Conservation (phyloP, 768 basidiomycete genomes). For the Calocybe indica region DNA sequence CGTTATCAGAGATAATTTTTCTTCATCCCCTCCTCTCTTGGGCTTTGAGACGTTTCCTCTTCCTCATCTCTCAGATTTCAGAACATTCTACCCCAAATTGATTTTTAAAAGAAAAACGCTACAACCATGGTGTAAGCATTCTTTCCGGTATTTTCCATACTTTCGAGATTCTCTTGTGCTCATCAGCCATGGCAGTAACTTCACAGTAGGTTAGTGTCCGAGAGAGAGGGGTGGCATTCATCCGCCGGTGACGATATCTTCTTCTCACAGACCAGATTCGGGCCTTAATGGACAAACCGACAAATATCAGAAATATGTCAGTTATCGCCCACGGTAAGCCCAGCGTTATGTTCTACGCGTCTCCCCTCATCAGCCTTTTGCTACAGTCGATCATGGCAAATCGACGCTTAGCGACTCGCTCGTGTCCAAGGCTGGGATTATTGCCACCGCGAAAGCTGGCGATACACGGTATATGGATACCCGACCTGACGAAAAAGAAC, state of each 20-base stretch:
- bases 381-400: slow-evolving; percentile 96
- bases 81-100: neutral
- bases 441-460: slow-evolving; percentile 86
- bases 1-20: slow-evolving; percentile 7
- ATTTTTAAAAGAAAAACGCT: neutral
- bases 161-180: slow-evolving; percentile 11
- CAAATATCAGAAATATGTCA: slow-evolving; percentile 92
- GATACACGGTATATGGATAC: slow-evolving; percentile 96
- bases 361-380: neutral
- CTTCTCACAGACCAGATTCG: slow-evolving; percentile 69
- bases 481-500: slow-evolving; percentile 95
- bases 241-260: slow-evolving; percentile 1
- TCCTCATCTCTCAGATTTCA: slow-evolving; percentile 6
- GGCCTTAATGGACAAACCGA: slow-evolving; percentile 79
- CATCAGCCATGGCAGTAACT: slow-evolving; percentile 55
- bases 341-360: slow-evolving; percentile 1
- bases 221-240: neutral
- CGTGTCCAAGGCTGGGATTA: slow-evolving; percentile 98
- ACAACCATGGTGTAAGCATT: slow-evolving; percentile 69
- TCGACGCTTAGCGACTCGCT: slow-evolving; percentile 98
- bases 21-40: slow-evolving; percentile 1
- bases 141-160: slow-evolving; percentile 4
- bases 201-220: slow-evolving; percentile 58
- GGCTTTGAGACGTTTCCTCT: slow-evolving; percentile 4
- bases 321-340: slow-evolving; percentile 80